These are phyloP conservation scores for Camelina neglecta DNA, from an alignment of 345 rosid genomes.

Conservation along the genomic window DNA sequence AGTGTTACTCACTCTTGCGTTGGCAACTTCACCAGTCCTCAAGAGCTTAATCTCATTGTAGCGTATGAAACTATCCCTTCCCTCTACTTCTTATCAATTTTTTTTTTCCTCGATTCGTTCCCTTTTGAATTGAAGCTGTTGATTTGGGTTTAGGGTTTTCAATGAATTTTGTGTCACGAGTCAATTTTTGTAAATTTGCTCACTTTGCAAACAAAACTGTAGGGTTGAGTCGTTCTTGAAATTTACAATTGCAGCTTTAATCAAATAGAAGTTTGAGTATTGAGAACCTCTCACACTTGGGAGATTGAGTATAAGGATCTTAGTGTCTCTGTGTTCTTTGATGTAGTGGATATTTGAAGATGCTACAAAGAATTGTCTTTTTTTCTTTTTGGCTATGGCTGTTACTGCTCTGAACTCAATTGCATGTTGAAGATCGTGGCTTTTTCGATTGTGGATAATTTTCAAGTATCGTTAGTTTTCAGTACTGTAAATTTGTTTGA, in stretches of 20 bases:
- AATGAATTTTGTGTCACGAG: neutral
- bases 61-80: slow-evolving; percentile 55
- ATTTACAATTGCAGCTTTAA: neutral
- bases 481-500: neutral
- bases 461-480: neutral
- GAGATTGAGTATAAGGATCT: slow-evolving; percentile 11
- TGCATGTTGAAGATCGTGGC: neutral
- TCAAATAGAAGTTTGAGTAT: neutral
- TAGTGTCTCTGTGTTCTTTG: slow-evolving; percentile 10
- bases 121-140: slow-evolving; percentile 9
- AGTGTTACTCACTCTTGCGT: slow-evolving; percentile 97
- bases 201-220: neutral
- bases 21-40: slow-evolving; percentile 95
- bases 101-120: neutral
- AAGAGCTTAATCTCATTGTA: slow-evolving; percentile 91
- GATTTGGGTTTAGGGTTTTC: slow-evolving; percentile 41
- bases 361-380: neutral
- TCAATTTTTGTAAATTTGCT: neutral
- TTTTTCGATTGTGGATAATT: neutral
- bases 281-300: neutral
- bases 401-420: neutral
- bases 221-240: neutral
- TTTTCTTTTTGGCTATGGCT: neutral
- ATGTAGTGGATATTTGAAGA: neutral
- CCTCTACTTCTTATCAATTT: neutral